Evolutionary conservation across 257 asterid genomes (phyloP).

Genomic region (Solanum medicagineum): DNA sequence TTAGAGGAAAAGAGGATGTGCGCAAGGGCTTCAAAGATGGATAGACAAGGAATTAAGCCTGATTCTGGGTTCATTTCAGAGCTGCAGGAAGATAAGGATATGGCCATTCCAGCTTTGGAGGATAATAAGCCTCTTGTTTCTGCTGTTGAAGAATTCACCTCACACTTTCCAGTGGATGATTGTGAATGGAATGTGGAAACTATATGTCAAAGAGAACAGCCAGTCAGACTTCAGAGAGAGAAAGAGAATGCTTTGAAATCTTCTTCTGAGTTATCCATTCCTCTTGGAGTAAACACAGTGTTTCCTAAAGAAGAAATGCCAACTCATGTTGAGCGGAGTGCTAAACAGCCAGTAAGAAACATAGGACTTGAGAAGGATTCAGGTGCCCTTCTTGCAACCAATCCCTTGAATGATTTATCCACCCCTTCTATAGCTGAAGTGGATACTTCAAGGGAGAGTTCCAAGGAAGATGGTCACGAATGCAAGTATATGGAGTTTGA

Average conservation of each 20-base stretch:
- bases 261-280: constrained; percentile 11
- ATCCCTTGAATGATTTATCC: neutral
- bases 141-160: constrained; percentile 15
- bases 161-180: neutral
- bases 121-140: constrained; percentile 16
- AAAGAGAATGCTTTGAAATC: constrained; percentile 7
- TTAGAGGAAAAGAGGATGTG: constrained; percentile 19
- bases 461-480: constrained; percentile 27
- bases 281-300: neutral
- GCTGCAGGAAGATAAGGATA: constrained; percentile 10
- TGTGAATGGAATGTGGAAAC: constrained; percentile 9
- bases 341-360: neutral
- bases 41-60: constrained; percentile 12
- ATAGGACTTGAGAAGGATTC: neutral
- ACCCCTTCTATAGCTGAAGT: constrained; percentile 6
- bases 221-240: constrained; percentile 20
- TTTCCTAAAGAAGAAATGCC: neutral
- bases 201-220: constrained; percentile 3
- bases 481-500: constrained; percentile 58
- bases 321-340: neutral
- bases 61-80: neutral
- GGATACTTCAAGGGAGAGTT: constrained; percentile 21
- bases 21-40: constrained; percentile 21
- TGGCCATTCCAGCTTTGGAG: constrained; percentile 1
- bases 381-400: neutral